Conservation (phyloP, 768 basidiomycete genomes). For the Suillus alpinus region DNA sequence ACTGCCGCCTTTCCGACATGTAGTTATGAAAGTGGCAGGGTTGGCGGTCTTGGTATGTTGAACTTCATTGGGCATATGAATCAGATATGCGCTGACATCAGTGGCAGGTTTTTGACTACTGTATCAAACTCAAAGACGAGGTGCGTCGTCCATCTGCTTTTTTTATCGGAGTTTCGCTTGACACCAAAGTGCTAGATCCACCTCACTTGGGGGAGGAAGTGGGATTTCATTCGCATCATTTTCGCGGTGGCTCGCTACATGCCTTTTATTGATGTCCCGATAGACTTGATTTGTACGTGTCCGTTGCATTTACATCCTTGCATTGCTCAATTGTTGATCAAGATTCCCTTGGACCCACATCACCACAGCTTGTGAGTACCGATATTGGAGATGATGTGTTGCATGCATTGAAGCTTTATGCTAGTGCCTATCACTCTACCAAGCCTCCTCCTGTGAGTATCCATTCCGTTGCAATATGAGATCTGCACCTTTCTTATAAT, state of each 20-base stretch:
- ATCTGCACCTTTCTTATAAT: not conserved
- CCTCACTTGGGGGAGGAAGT: not conserved
- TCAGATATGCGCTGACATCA: not conserved
- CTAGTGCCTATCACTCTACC: not conserved
- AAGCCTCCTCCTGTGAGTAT: not conserved
- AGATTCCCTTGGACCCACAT: not conserved
- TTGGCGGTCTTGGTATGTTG: not conserved
- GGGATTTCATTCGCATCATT: not conserved
- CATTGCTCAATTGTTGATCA: not conserved
- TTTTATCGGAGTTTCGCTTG: not conserved
- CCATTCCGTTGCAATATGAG: not conserved
- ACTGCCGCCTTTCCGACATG: not conserved
- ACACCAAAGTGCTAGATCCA: not conserved
- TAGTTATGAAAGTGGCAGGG: not conserved
- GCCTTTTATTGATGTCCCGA: not conserved
- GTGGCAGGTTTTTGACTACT: not conserved
- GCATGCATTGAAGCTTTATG: not conserved
- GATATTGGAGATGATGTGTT: not conserved
- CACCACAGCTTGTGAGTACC: not conserved
- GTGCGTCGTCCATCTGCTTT: no score
- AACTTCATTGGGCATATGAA: no score
- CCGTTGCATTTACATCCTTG: not conserved
- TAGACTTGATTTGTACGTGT: not conserved
- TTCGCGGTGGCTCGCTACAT: not conserved
- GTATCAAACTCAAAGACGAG: not conserved